phyloP scores from a whole-genome alignment of 202 grass and related monocot genomes.

The Schoenoplectus tabernaemontani region DNA sequence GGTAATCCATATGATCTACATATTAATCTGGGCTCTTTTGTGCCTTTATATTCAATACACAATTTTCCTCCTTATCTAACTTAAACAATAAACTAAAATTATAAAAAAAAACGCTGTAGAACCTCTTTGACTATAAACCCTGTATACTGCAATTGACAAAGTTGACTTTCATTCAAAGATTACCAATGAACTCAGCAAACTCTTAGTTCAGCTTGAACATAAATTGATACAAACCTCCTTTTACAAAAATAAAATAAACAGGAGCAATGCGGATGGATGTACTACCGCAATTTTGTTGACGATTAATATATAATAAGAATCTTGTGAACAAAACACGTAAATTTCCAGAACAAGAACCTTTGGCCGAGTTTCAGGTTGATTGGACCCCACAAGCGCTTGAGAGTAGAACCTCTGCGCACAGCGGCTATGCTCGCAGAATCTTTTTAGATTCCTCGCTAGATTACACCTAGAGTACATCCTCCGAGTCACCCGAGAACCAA shows the following conservation, averaged over 20 bases:
- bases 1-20: not conserved
- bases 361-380: not conserved
- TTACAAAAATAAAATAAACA: too few species aligned
- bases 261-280: too few species aligned
- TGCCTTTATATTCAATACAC: not conserved
- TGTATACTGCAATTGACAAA: not conserved
- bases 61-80: not conserved
- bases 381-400: not conserved
- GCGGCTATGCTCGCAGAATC: not conserved
- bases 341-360: not conserved
- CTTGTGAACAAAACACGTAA: not conserved
- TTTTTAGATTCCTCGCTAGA: constrained; percentile 6
- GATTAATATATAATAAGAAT: not conserved
- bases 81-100: not conserved
- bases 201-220: not conserved
- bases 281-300: not conserved
- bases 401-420: not conserved
- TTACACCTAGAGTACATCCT: constrained; percentile 19
- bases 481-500: not conserved
- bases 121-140: constrained; percentile 12
- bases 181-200: not conserved
- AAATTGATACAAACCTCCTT: too few species aligned
- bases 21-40: not conserved
- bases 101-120: not conserved
- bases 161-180: constrained; percentile 1